Evolutionary conservation across 2,329 filamentous ascomycete genomes (phyloP), one percentile per base, ranked within the genome.

Genomic region (Chaetomium sp.): DNA sequence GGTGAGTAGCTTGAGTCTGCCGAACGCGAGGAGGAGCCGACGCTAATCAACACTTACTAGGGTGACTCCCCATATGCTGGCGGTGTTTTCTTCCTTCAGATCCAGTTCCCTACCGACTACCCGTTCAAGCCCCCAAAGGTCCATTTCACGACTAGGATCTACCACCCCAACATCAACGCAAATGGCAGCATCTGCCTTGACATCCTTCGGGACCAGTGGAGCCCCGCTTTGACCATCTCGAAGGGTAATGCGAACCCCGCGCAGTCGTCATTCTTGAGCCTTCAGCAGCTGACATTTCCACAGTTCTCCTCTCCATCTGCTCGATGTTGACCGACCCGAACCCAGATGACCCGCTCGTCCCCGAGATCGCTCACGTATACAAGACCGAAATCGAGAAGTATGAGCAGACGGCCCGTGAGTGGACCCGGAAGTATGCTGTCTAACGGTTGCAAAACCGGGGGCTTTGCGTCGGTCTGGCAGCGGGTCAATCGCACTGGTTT

Each of bases 71-170:
- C 95, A 79, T 99, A 98, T 85, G 92, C 93, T 58, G 93, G 94
- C 78, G 95, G 95, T 76, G 94, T 99, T 74, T 99, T 99, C 87
- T 99, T 99, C 88, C 87, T 99, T 72, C 90, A 91, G 73, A 99
- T 99, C 77, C 93, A 97, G 83, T 98, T 99, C 86, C 95, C 95
- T 72, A 99, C 95, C 85, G 95, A 99, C 85, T 99, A 99, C 82
- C 95, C 95, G 50, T 99, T 99, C 87, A 99, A 99, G 90, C 95
- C 95, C 69, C 95, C 95, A 73, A 99, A 99, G 88, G 93, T 99
- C 82, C 97, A 97, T 90, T 99, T 99, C 87, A 98, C 93, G 74
- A 99, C 95, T 71, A 91, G 94, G 78, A 98, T 99, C 84, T 99
- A 99, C 80, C 95, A 99, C 83, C 95, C 95, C 75, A 99, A 99